Percentiles rank a stretch among this genome's conserved stretches.
phyloP scores from a whole-genome alignment of 1,139 yeast species.

The Debaryomycetaceae sp. region DNA sequence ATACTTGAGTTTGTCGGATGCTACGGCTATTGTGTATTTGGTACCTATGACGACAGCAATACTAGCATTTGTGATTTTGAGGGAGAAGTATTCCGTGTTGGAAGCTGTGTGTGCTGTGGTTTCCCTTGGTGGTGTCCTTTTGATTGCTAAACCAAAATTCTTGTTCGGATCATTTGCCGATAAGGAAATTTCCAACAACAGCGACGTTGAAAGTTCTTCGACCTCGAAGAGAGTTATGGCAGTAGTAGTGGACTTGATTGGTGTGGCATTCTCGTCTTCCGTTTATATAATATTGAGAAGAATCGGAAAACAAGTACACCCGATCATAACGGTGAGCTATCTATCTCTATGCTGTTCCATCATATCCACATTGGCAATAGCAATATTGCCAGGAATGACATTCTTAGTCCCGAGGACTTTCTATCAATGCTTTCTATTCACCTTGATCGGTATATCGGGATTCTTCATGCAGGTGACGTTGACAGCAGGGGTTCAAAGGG shows the following conservation, averaged over 20 bases:
- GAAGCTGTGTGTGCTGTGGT: slow-evolving; percentile 69
- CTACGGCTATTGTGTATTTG: slow-evolving; percentile 75
- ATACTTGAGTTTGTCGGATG: slow-evolving; percentile 70
- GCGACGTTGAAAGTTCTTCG: slow-evolving; percentile 35
- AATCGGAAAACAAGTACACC: slow-evolving; percentile 77
- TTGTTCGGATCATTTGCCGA: slow-evolving; percentile 51
- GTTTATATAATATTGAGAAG: slow-evolving; percentile 72
- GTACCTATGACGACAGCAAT: slow-evolving; percentile 77
- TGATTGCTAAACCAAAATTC: slow-evolving; percentile 81
- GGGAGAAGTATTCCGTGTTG: slow-evolving; percentile 62
- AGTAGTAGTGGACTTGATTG: slow-evolving; percentile 59
- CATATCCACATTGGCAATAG: slow-evolving; percentile 53
- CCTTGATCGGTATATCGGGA: slow-evolving; percentile 68
- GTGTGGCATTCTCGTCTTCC: slow-evolving; percentile 66
- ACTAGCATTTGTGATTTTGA: slow-evolving; percentile 63
- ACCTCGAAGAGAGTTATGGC: slow-evolving; percentile 51
- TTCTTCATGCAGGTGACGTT: slow-evolving; percentile 75
- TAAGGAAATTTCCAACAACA: slow-evolving; percentile 23
- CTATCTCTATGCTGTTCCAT: slow-evolving; percentile 62
- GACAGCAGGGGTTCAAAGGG: slow-evolving; percentile 83
- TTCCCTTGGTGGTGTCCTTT: slow-evolving; percentile 71
- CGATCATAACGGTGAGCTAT: slow-evolving; percentile 73
- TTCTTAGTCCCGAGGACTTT: slow-evolving; percentile 58
- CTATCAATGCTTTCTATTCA: slow-evolving; percentile 64
- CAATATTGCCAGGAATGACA: slow-evolving; percentile 53